Conservation (phyloP, 1,284 basidiomycete species). For the Meripilus lineatus region DNA sequence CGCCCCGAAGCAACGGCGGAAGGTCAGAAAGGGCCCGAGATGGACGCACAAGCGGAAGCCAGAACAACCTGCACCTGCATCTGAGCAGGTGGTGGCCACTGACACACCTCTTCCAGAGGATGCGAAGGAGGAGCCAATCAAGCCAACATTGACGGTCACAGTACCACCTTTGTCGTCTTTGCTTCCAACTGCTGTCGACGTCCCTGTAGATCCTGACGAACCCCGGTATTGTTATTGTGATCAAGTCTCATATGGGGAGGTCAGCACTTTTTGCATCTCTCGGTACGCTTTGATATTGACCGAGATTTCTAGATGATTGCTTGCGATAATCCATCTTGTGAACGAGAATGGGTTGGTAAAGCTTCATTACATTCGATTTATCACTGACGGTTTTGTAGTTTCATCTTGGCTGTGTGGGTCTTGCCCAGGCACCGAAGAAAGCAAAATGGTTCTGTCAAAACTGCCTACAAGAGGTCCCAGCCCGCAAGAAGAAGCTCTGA, state of each 20-base stretch:
- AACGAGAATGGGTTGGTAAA: background rate
- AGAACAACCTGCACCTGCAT: too few relatives aligned
- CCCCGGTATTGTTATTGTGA: constrained; percentile 74
- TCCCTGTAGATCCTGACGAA: constrained; percentile 41
- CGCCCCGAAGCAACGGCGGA: too few relatives aligned
- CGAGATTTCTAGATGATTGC: constrained; percentile 72
- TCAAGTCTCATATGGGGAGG: constrained; percentile 71
- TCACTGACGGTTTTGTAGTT: constrained; percentile 1
- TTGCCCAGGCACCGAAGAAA: background rate
- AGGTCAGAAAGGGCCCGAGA: too few relatives aligned
- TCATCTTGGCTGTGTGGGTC: constrained; percentile 3
- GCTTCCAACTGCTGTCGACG: constrained; percentile 4
- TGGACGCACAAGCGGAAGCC: too few relatives aligned
- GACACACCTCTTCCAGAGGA: too few relatives aligned
- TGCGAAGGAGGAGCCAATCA: background rate
- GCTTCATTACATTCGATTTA: background rate
- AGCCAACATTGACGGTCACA: constrained; percentile 20
- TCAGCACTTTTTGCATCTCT: constrained; percentile 30
- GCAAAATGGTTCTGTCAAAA: constrained; percentile 4
- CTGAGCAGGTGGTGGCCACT: too few relatives aligned
- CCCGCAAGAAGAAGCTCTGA: too few relatives aligned
- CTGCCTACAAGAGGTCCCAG: too few relatives aligned
- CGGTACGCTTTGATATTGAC: constrained; percentile 7
- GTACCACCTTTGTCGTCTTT: constrained; percentile 21
- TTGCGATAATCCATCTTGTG: constrained; percentile 55